A percentile compares a stretch with the other conserved stretches of the same genome.
Evolutionary conservation across 2,329 filamentous ascomycete species (phyloP).

Genomic region (Canariomyces notabilis): DNA sequence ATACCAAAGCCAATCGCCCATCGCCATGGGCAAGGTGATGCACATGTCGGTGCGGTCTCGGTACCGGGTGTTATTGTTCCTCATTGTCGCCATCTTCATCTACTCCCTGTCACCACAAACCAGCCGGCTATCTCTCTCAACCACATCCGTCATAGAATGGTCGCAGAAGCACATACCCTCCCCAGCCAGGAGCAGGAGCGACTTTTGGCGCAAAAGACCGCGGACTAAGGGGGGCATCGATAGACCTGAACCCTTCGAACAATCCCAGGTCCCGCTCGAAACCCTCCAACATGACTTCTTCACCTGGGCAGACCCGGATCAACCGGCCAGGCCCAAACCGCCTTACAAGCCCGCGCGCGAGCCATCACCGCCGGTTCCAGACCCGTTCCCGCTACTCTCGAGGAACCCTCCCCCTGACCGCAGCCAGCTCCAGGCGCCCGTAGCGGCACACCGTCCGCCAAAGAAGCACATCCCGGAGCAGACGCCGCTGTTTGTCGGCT

Average conservation of each 20-base stretch:
- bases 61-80: constrained; percentile 10
- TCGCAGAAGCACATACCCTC: too few relatives aligned
- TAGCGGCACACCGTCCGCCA: constrained; percentile 33
- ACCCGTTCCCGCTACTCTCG: constrained; percentile 37
- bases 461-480: constrained; percentile 31
- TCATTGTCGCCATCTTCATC: constrained; percentile 1
- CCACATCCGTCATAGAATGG: too few relatives aligned
- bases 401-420: constrained; percentile 25
- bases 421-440: constrained; percentile 21
- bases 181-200: too few relatives aligned
- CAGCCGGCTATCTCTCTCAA: too few relatives aligned
- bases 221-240: too few relatives aligned
- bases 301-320: constrained; percentile 14
- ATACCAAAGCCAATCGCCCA: neutral
- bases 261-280: constrained; percentile 3
- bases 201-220: too few relatives aligned
- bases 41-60: constrained; percentile 10
- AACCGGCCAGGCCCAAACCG: constrained; percentile 22
- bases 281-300: constrained; percentile 14
- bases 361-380: constrained; percentile 29
- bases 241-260: neutral
- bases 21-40: constrained; percentile 3
- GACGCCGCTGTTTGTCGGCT: constrained; percentile 44
- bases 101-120: neutral
- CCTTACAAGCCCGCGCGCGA: constrained; percentile 31